Percentiles rank a stretch among this genome's conserved stretches.
Conservation (phyloP, 176 grass and related monocot species). For the Zoysia pacifica region DNA sequence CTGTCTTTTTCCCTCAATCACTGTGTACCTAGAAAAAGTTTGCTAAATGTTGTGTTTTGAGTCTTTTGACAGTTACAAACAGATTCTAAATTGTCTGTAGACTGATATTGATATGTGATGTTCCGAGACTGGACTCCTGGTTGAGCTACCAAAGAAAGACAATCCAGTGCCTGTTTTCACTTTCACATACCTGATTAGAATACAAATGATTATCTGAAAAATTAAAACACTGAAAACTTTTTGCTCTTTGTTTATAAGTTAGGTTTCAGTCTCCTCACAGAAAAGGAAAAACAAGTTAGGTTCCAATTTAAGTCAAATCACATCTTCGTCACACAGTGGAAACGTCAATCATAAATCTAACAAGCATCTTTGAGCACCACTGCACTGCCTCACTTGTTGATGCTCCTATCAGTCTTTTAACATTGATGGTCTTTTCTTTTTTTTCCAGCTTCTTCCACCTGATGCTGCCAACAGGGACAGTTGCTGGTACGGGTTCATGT, state of each 20-base stretch:
- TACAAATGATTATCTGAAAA: conserved; percentile 10
- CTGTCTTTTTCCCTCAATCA: background rate
- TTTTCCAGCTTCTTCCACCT: conserved; percentile 65
- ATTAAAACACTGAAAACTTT: background rate
- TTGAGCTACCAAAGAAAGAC: conserved; percentile 17
- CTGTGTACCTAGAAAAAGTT: background rate
- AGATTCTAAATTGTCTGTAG: background rate
- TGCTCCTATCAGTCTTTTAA: conserved; percentile 6
- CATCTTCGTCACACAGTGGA: background rate
- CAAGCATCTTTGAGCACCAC: background rate
- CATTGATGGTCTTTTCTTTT: background rate
- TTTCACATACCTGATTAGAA: conserved; percentile 18
- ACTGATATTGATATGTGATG: background rate
- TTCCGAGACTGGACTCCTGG: background rate
- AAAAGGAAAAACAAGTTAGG: conserved; percentile 5
- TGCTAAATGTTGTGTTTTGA: conserved; percentile 2
- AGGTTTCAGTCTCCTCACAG: conserved; percentile 22
- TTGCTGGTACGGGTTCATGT: conserved; percentile 90
- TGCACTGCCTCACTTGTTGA: conserved; percentile 18
- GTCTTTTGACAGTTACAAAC: background rate
- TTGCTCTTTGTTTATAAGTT: conserved; percentile 1
- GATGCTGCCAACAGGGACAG: conserved; percentile 68
- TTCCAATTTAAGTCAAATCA: conserved; percentile 10
- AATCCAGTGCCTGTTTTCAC: background rate
- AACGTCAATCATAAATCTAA: conserved; percentile 18